Evolutionary conservation across 1,284 basidiomycete species (phyloP), one percentile per base, ranked within the genome.

Genomic region (Ustilago loliicola): DNA sequence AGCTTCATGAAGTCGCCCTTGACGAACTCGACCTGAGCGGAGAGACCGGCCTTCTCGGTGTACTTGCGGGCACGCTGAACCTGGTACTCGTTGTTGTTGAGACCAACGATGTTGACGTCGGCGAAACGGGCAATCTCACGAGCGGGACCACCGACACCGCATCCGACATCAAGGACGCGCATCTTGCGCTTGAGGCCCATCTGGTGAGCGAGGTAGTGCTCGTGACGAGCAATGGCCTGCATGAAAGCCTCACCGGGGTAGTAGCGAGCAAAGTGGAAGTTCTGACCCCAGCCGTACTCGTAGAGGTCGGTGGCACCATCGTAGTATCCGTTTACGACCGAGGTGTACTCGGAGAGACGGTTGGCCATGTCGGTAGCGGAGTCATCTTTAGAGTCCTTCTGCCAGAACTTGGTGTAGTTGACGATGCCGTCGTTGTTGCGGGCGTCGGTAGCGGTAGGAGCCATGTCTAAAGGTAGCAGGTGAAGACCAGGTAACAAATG

Each of bases 41-140:
- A 89, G 42, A 98, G 89, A 3, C 92, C 93, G 27, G 92, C 93
- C 78, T 90, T 89, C 81, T 90, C 89, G 60, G 96, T 95, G 88
- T 98, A 96, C 87, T 90, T 91, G 79, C 90, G 90, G 4, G 96
- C 96, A 32, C 94, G 91, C 64, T 91, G 90, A 62, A 98, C 89
- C 88, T 99, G 97, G 90, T 94, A 98, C 81, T 93, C 93, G 88
- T 99, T 99, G 90, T 98, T 98, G 90, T 98, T 98, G 80, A 98
- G 82, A 53, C 96, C 96, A 79, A 94, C 89, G 80, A 99, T 92
- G 75, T 92, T 89, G 62, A 90, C 93, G 86, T 96, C 96, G 19
- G 94, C 89, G 89, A 99, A 98, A 62, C 91, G 91, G 3, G 95
- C 93, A 83, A 99, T 99, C 88, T 96, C 94, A 52, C 96, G 91